phyloP scores from a whole-genome alignment of 2,329 filamentous ascomycete species.

The Berkeleyomyces basicola region DNA sequence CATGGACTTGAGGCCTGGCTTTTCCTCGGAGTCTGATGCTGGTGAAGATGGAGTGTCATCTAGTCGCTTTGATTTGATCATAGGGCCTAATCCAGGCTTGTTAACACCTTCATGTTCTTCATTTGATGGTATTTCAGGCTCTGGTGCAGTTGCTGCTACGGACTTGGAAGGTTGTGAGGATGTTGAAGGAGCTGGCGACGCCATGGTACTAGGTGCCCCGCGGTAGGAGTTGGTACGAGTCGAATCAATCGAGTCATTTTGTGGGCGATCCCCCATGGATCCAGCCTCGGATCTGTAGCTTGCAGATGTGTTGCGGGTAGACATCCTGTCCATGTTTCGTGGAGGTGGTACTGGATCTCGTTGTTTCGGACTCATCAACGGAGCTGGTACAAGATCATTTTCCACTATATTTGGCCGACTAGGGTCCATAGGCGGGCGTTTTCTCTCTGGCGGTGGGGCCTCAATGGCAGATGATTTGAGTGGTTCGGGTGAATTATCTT shows the following conservation, averaged over 20 bases:
- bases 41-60: constrained; percentile 28
- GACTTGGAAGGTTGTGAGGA: constrained; percentile 12
- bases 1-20: constrained; percentile 82
- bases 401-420: constrained; percentile 33
- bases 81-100: constrained; percentile 65
- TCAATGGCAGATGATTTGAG: constrained; percentile 19
- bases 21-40: constrained; percentile 23
- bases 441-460: constrained; percentile 42
- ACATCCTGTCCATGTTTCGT: constrained; percentile 33
- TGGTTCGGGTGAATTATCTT: constrained; percentile 14
- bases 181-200: constrained; percentile 14
- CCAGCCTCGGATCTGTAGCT: constrained; percentile 14
- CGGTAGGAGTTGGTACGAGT: constrained; percentile 10
- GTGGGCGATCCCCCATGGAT: constrained; percentile 13
- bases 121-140: constrained; percentile 15
- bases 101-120: constrained; percentile 18
- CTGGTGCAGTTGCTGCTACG: constrained; percentile 14
- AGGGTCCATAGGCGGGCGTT: constrained; percentile 49
- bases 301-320: constrained; percentile 28
- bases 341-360: constrained; percentile 31
- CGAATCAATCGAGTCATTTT: constrained; percentile 13
- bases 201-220: constrained; percentile 10
- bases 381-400: constrained; percentile 40
- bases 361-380: constrained; percentile 36
- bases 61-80: constrained; percentile 57